Evolutionary conservation across 495 filamentous ascomycete species (phyloP).

Genomic region (Staphylotrichum longicolle): DNA sequence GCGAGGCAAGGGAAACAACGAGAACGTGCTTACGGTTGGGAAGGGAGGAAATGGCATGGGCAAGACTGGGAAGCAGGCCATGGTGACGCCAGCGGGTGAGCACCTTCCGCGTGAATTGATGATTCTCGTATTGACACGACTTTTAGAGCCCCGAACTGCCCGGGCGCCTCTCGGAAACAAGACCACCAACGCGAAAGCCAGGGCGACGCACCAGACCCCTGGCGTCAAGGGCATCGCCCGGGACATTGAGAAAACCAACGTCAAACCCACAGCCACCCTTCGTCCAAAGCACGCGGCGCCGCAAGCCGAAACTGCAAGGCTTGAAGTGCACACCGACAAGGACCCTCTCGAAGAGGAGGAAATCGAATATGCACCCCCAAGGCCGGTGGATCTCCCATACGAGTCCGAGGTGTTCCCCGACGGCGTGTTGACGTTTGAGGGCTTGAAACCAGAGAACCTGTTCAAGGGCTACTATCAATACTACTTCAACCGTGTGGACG

Average conservation of each 20-base stretch:
- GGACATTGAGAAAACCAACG: slow-evolving; percentile 44
- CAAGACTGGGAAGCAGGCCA: slow-evolving; percentile 48
- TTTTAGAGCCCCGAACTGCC: slow-evolving; percentile 57
- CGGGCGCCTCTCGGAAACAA: slow-evolving; percentile 87
- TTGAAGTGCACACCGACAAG: slow-evolving; percentile 42
- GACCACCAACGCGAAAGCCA: slow-evolving; percentile 91
- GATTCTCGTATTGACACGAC: slow-evolving; percentile 30
- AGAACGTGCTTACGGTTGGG: slow-evolving; percentile 58
- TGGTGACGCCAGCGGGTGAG: slow-evolving; percentile 67
- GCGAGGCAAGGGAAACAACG: slow-evolving; percentile 57
- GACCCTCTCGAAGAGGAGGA: slow-evolving; percentile 57
- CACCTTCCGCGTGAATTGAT: not conserved
- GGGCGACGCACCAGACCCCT: slow-evolving; percentile 56
- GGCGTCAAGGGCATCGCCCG: slow-evolving; percentile 43
- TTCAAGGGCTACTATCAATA: slow-evolving; percentile 65
- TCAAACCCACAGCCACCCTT: slow-evolving; percentile 36
- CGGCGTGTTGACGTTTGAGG: slow-evolving; percentile 48
- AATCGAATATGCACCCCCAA: slow-evolving; percentile 50
- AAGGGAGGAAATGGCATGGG: slow-evolving; percentile 55
- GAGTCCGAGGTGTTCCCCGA: slow-evolving; percentile 72
- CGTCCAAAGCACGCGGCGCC: slow-evolving; percentile 42
- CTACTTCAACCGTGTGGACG: slow-evolving; percentile 63
- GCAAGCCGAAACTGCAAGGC: slow-evolving; percentile 45
- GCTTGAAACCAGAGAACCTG: slow-evolving; percentile 58
- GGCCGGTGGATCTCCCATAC: slow-evolving; percentile 63